Percentiles rank a stretch among this genome's conserved stretches.
Conservation (phyloP, 441 rosid genomes). For the Capsella rubella region DNA sequence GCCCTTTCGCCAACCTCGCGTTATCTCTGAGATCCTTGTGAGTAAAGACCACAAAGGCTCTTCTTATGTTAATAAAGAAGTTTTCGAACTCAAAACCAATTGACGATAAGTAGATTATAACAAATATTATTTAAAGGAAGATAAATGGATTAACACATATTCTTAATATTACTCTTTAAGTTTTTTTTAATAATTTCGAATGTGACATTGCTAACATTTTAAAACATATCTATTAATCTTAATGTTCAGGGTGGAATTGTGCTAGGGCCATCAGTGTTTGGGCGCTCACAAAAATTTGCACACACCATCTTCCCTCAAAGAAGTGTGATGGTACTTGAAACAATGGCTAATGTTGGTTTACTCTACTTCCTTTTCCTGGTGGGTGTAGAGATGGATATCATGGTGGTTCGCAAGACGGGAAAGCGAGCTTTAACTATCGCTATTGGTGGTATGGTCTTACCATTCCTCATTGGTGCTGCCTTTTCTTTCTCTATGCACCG, state of each 20-base stretch:
- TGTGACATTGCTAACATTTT: neutral
- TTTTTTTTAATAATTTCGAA: neutral
- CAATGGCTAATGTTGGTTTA: conserved; percentile 96
- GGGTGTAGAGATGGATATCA: conserved; percentile 94
- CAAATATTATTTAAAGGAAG: too few species aligned
- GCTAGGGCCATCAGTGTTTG: conserved; percentile 86
- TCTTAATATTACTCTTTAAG: neutral
- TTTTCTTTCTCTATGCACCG: conserved; percentile 61
- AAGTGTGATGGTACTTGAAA: conserved; percentile 97
- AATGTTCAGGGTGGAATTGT: conserved; percentile 77
- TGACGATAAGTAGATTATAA: neutral
- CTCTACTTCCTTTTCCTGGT: conserved; percentile 89
- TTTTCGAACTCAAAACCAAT: neutral
- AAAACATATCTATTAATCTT: neutral
- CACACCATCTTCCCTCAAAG: conserved; percentile 70
- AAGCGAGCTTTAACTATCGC: conserved; percentile 72
- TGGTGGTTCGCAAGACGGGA: conserved; percentile 69
- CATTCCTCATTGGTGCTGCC: conserved; percentile 64
- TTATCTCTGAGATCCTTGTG: conserved; percentile 84
- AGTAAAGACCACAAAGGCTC: conserved; percentile 2
- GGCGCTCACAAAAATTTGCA: conserved; percentile 52
- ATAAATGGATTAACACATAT: neutral
- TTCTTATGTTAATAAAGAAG: neutral
- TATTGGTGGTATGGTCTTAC: conserved; percentile 79
- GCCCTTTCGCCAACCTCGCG: conserved; percentile 95